A percentile compares a stretch with the other conserved stretches of the same genome.
phyloP scores from a whole-genome alignment of 2,329 filamentous ascomycete genomes.

The Apiospora aurea region DNA sequence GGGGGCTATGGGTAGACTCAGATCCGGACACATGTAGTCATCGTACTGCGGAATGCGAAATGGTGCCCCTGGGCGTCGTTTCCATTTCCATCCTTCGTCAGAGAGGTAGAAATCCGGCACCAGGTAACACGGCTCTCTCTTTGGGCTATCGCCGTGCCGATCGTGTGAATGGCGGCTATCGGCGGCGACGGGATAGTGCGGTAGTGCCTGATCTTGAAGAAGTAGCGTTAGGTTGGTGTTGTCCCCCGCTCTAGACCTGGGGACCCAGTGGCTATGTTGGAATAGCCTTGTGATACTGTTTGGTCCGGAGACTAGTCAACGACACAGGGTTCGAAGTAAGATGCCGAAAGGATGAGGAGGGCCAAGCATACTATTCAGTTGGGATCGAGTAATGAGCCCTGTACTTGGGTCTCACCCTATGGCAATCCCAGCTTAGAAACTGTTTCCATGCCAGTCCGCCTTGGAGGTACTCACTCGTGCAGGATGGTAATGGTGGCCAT shows the following conservation, averaged over 20 bases:
- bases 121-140: constrained; percentile 29
- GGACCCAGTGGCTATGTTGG: constrained; percentile 28
- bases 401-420: constrained; percentile 41
- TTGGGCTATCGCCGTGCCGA: constrained; percentile 15
- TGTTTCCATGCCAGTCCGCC: constrained; percentile 42
- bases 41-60: constrained; percentile 43
- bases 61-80: constrained; percentile 35
- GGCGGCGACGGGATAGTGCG: background rate
- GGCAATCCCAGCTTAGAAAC: constrained; percentile 41
- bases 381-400: constrained; percentile 44
- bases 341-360: background rate
- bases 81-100: constrained; percentile 38
- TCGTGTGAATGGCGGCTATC: background rate
- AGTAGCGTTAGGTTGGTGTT: background rate
- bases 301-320: constrained; percentile 6
- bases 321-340: background rate
- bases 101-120: constrained; percentile 38
- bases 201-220: background rate
- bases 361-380: constrained; percentile 40
- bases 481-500: constrained; percentile 43
- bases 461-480: constrained; percentile 40
- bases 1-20: constrained; percentile 37
- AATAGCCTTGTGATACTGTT: constrained; percentile 38
- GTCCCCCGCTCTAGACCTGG: background rate
- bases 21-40: constrained; percentile 37